Evolutionary conservation across 495 filamentous ascomycete species (phyloP).

Genomic region (Mytilinidion resinicola): DNA sequence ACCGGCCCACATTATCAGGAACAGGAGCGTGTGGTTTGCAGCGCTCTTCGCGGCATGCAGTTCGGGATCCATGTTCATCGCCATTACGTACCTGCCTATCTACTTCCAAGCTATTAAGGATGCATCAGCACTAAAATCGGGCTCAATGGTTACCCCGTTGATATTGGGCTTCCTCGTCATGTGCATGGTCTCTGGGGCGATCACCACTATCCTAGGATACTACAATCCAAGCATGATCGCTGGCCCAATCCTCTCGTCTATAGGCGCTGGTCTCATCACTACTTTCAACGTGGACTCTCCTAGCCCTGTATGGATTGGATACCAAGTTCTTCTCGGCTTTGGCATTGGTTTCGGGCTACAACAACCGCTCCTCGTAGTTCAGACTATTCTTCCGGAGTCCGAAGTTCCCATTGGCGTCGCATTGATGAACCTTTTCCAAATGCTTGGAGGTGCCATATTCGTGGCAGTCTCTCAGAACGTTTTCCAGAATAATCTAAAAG

Average conservation of each 20-base stretch:
- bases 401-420: constrained; percentile 25
- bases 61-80: constrained; percentile 60
- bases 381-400: constrained; percentile 11
- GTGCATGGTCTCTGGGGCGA: constrained; percentile 16
- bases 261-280: constrained; percentile 19
- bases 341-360: constrained; percentile 23
- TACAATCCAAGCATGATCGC: constrained; percentile 25
- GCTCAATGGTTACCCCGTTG: constrained; percentile 10
- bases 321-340: constrained; percentile 18
- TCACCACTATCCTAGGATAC: constrained; percentile 18
- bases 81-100: constrained; percentile 17
- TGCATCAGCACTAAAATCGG: constrained; percentile 9
- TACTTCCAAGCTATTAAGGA: constrained; percentile 25
- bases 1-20: constrained; percentile 63
- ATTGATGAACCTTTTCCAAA: constrained; percentile 32
- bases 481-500: constrained; percentile 17
- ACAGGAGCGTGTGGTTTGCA: constrained; percentile 58
- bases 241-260: constrained; percentile 17
- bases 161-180: constrained; percentile 15
- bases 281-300: constrained; percentile 17
- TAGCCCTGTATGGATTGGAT: constrained; percentile 25
- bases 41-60: constrained; percentile 51
- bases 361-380: constrained; percentile 13
- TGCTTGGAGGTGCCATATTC: constrained; percentile 33
- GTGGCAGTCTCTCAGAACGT: constrained; percentile 33